Base-by-base conservation (phyloP, 768 basidiomycete genomes). In the Rhizopogon vesiculosus region DNA sequence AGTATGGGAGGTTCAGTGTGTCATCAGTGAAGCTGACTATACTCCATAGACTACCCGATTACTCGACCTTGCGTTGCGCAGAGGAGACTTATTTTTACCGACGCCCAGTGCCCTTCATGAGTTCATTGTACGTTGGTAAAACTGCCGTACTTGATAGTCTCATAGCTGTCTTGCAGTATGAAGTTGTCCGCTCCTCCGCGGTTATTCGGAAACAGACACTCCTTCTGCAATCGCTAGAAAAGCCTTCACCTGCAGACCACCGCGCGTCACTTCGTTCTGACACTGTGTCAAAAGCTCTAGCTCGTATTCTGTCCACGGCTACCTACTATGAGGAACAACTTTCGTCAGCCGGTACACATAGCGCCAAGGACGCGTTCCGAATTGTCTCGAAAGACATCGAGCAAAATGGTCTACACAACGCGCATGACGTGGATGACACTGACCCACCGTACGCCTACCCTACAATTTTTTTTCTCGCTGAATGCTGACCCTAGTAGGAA, bases 361-460 rank as follows among this genome's bases (percentile, higher is more conserved):
- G 78, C 9, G 82, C 83, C n/a, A 78, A 73, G 58, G 73, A 76
- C 41, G 82, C 83, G 1, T 72, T 89, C 70, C 75, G 74, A n/a
- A 64, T 77, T 7, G 76, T 89, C n/a, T 76, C 80, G 33, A 69
- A 72, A 56, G 81, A 85, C 40, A 79, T 89, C 22, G 87, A 88
- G 56, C 72, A 72, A 53, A 78, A 86, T 59, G 87, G 87, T 0
- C 62, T 87, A 51, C 75, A 79, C 42, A 74, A 69, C 9, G 65
- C 66, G 62, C 74, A 59, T 5, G 67, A 69, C 22, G 43, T 63
- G 49, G 61, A 67, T 7, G 62, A 64, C 22, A 51, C 62, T 9
- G 72, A 78, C 46, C 77, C 78, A 53, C 69, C 72, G 80, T 86
- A 69, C 71, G 84, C 77, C 25, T 58, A 15, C 48, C 48, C 19